phyloP scores from a whole-genome alignment of 305 asterid species.

The Salvia sclarea region DNA sequence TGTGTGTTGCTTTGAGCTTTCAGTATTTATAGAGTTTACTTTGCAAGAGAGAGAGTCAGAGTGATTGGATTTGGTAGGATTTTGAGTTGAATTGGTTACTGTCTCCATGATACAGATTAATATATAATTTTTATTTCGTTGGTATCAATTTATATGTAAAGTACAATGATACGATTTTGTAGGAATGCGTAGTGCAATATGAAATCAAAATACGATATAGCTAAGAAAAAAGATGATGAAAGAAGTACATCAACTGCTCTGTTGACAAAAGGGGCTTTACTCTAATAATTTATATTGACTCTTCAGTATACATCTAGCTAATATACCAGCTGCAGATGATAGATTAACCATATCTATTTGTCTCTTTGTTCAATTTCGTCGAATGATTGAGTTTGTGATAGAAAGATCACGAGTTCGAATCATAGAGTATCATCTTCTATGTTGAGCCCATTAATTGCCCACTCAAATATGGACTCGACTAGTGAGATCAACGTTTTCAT shows the following conservation, averaged over 20 bases:
- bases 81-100: constrained; percentile 42
- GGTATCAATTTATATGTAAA: background rate
- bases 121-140: background rate
- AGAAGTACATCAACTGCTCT: constrained; percentile 43
- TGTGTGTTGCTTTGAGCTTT: too few species aligned
- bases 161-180: background rate
- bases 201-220: background rate
- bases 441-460: too few species aligned
- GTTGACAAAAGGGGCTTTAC: constrained; percentile 39
- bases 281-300: constrained; percentile 2
- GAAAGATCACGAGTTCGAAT: too few species aligned
- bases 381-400: too few species aligned
- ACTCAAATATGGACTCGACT: too few species aligned
- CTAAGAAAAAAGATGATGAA: constrained; percentile 3
- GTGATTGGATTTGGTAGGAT: constrained; percentile 51
- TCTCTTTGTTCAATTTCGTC: background rate
- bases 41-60: constrained; percentile 6
- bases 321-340: constrained; percentile 3
- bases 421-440: too few species aligned
- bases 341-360: background rate
- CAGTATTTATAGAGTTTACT: constrained; percentile 45
- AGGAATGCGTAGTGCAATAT: background rate
- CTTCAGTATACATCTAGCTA: background rate
- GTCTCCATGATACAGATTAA: constrained; percentile 33
- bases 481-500: too few species aligned